These are phyloP conservation scores for Glebionis coronaria DNA, from an alignment of 129 eudicot genomes.

Conservation along the genomic window DNA sequence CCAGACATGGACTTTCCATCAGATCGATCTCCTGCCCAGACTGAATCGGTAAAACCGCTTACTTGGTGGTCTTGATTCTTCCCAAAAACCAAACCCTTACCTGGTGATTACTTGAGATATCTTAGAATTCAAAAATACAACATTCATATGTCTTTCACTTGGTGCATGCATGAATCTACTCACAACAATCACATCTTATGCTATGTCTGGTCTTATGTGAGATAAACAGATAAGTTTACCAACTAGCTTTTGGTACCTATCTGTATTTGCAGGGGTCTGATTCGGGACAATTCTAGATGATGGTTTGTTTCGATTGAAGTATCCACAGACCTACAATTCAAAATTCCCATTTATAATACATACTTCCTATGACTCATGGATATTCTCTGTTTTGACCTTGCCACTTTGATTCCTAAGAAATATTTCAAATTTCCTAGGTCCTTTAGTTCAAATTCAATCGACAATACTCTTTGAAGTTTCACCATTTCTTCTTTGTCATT, in stretches of 20 bases:
- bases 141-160: background rate
- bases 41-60: background rate
- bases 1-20: too few species aligned
- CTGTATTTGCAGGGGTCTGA: background rate
- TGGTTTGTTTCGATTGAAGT: background rate
- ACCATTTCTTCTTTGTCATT: too few species aligned
- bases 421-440: too few species aligned
- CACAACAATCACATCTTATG: background rate
- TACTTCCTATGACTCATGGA: background rate
- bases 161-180: background rate
- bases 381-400: background rate
- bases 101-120: background rate
- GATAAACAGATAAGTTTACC: background rate
- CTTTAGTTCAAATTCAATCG: too few species aligned
- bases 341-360: background rate
- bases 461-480: too few species aligned
- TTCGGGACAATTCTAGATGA: background rate
- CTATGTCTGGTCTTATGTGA: background rate
- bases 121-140: background rate
- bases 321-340: background rate
- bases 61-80: background rate
- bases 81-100: background rate
- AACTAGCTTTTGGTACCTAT: background rate
- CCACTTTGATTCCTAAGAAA: too few species aligned
- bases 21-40: too few species aligned